Base-by-base conservation (phyloP, 352 stramenopile genomes). In the Phytophthora hybrid region DNA sequence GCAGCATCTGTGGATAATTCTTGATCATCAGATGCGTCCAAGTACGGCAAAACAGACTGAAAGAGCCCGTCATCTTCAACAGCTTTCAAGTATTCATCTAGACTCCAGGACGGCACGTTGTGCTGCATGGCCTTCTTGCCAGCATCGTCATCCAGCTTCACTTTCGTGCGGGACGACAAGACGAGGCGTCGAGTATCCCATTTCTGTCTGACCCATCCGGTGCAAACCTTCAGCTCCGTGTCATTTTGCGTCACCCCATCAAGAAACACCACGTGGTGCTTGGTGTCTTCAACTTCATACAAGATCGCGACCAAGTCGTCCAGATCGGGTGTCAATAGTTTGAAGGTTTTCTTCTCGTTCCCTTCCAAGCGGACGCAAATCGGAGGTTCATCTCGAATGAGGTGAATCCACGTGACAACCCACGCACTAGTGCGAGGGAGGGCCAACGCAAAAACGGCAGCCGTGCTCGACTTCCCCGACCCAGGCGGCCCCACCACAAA, bases 381-480 rank as follows among this genome's bases (percentile, higher is more conserved):
- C 16, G 46, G 46, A 29, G 41, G 8, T 5, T n/a, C 10, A 14
- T 11, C 7, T 8, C 16, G 13, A 10, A 5, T 18, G 14, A 67
- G 4, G 29, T 58, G 46, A 67, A 63, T 66, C 66, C 57, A 59
- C 51, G 51, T 69, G 23, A 69, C 46, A 7, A 61, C n/a, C 61
- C 51, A 61, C 9, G 7, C 13, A 41, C 23, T 61, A 3, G 11
- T 18, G 14, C 47, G 8, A 54, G 61, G 32, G 13, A 69, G 21
- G 3, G 34, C 52, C 51, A 73, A 58, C 23, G 66, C 66, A 44
- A 73, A 73, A 3, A 14, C 66, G 54, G 58, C 58, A 66, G 58
- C 46, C 31, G 53, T 57, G 7, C 18, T 23, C 31, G 31, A 69
- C 16, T 69, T 73, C 1, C 52, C 53, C 11, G 66, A 63, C 23